Conservation (phyloP, 208 protist species). For the Zelonia costaricensis region DNA sequence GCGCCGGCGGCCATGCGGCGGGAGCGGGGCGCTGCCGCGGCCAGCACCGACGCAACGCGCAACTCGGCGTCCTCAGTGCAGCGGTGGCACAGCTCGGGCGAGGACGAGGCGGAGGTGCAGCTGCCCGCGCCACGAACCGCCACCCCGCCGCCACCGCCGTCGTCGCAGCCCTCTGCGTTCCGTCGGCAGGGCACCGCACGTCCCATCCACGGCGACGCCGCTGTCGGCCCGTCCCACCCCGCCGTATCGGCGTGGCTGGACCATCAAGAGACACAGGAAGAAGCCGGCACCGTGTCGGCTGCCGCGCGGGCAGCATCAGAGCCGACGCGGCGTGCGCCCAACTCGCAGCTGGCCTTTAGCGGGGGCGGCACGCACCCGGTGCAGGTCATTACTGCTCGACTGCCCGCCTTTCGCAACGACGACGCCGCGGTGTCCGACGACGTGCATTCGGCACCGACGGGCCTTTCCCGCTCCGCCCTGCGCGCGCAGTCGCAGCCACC, state of each 20-base stretch:
- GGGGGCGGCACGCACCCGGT: conserved; percentile 23
- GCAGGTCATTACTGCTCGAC: conserved; percentile 19
- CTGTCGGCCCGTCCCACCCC: conserved; percentile 7
- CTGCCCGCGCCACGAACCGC: background rate
- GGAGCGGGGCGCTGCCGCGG: conserved; percentile 14
- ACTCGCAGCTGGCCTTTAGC: conserved; percentile 26
- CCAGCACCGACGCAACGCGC: too few relatives aligned
- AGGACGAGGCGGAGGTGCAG: background rate
- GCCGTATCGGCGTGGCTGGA: too few relatives aligned
- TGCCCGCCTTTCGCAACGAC: conserved; percentile 33
- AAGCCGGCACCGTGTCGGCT: too few relatives aligned
- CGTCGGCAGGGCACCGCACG: too few relatives aligned
- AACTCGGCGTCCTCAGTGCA: background rate
- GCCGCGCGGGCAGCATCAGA: conserved; percentile 2
- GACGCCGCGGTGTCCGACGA: conserved; percentile 9
- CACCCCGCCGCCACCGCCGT: background rate
- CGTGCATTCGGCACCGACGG: background rate
- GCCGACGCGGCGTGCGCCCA: conserved; percentile 11
- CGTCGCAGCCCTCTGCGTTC: background rate
- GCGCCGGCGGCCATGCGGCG: conserved; percentile 7
- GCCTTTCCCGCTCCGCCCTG: too few relatives aligned
- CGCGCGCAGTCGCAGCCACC: background rate
- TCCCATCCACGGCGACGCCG: conserved; percentile 1
- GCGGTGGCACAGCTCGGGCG: background rate
- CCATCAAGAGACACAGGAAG: too few relatives aligned